phyloP scores from a whole-genome alignment of 257 asterid species.

The Solanum etuberosum region DNA sequence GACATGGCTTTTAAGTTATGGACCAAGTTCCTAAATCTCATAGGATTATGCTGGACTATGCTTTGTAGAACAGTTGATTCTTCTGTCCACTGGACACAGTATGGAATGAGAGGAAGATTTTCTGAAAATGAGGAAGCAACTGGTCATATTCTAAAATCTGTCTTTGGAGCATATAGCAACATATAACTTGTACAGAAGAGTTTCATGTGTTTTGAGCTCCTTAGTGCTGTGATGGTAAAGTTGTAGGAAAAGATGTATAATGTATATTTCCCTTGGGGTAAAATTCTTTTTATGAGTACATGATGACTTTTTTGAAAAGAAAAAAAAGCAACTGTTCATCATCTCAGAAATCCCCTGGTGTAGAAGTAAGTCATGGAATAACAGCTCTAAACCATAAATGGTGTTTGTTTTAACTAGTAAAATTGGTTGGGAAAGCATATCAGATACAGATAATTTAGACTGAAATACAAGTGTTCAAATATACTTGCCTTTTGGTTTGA shows the following conservation, averaged over 20 bases:
- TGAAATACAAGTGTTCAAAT: not conserved
- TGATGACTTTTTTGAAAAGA: not conserved
- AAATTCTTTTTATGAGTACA: not conserved
- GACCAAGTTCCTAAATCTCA: not conserved
- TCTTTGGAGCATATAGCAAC: not conserved
- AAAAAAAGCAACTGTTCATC: not conserved
- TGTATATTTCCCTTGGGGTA: not conserved
- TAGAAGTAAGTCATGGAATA: not conserved
- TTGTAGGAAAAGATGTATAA: not conserved
- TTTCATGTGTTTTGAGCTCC: not conserved
- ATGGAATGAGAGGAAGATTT: not conserved
- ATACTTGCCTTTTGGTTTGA: not conserved
- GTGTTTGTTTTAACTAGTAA: not conserved
- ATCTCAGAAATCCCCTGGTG: not conserved
- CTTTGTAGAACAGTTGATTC: not conserved
- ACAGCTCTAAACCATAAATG: not conserved
- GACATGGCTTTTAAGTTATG: not conserved
- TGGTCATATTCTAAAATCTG: not conserved
- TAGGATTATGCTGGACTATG: not conserved
- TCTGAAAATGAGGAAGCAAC: not conserved
- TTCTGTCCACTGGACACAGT: not conserved
- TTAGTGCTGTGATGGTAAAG: not conserved
- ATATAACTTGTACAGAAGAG: not conserved
- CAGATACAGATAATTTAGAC: not conserved
- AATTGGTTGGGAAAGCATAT: not conserved